A percentile compares a stretch with the other conserved stretches of the same genome.
Evolutionary conservation across 225 moss, liverwort and hornwort genomes (phyloP).

Genomic region (Asterella californica): DNA sequence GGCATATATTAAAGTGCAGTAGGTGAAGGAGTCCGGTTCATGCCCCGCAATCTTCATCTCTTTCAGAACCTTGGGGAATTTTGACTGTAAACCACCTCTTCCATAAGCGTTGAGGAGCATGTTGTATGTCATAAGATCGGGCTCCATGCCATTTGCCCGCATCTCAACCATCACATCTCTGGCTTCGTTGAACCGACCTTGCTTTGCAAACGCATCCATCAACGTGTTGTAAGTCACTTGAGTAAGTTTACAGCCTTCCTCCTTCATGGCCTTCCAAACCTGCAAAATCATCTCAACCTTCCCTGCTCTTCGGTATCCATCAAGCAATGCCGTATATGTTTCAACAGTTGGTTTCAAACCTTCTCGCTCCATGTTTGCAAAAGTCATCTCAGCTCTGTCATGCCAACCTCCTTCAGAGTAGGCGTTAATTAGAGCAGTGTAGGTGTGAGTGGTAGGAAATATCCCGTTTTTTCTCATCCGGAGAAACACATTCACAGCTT

Average conservation of each 20-base stretch:
- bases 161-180: conserved; percentile 85
- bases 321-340: conserved; percentile 79
- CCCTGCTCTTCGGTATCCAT: conserved; percentile 68
- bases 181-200: conserved; percentile 65
- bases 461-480: conserved; percentile 65
- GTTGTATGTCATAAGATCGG: conserved; percentile 80
- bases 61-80: conserved; percentile 52
- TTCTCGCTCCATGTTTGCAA: conserved; percentile 68
- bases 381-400: conserved; percentile 72
- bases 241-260: conserved; percentile 57
- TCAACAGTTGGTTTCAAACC: conserved; percentile 72
- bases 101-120: conserved; percentile 90
- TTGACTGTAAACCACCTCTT: conserved; percentile 61
- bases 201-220: conserved; percentile 81
- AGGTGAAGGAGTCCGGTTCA: conserved; percentile 75
- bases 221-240: conserved; percentile 72
- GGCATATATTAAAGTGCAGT: conserved; percentile 80
- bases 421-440: conserved; percentile 76
- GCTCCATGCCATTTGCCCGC: conserved; percentile 49
- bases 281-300: conserved; percentile 55
- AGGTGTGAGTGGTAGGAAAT: conserved; percentile 60
- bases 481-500: conserved; percentile 62
- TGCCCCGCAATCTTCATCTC: conserved; percentile 65
- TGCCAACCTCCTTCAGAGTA: conserved; percentile 85
- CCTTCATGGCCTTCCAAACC: conserved; percentile 76